Evolutionary conservation across 1,139 yeast genomes (phyloP).

Genomic region (Tardiomyces digboiensis): DNA sequence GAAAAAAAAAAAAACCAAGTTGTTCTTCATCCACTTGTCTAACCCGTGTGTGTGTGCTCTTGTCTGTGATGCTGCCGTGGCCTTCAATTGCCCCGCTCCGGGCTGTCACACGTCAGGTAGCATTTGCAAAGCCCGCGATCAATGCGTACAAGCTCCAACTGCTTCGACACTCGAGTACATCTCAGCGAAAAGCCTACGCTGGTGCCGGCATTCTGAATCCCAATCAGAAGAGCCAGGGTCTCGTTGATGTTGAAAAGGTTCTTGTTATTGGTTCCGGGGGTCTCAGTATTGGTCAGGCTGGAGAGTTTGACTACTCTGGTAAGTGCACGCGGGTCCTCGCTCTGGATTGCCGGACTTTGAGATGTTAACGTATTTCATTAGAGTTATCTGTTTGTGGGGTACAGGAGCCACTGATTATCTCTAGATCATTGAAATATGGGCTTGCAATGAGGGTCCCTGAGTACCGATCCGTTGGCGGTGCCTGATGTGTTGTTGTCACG

Average conservation of each 20-base stretch:
- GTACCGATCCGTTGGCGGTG: no score
- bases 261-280: constrained; percentile 98
- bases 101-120: neutral
- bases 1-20: no score
- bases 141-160: neutral
- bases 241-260: constrained; percentile 84
- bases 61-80: neutral
- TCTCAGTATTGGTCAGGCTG: constrained; percentile 96
- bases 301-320: constrained; percentile 97
- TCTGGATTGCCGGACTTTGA: neutral
- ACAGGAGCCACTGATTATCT: neutral
- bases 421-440: no score
- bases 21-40: no score
- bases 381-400: neutral
- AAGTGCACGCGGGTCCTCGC: constrained; percentile 1
- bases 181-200: constrained; percentile 28
- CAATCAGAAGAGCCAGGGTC: constrained; percentile 39
- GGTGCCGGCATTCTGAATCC: constrained; percentile 46
- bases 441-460: no score
- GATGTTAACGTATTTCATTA: neutral
- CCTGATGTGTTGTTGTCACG: neutral
- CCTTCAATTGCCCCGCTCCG: neutral
- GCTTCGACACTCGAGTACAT: neutral
- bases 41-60: no score
- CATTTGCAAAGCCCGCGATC: neutral